A percentile compares a stretch with the other conserved stretches of the same genome.
Evolutionary conservation across 2,329 filamentous ascomycete species (phyloP).

Genomic region (Immersiporthe knoxdaviesiana): DNA sequence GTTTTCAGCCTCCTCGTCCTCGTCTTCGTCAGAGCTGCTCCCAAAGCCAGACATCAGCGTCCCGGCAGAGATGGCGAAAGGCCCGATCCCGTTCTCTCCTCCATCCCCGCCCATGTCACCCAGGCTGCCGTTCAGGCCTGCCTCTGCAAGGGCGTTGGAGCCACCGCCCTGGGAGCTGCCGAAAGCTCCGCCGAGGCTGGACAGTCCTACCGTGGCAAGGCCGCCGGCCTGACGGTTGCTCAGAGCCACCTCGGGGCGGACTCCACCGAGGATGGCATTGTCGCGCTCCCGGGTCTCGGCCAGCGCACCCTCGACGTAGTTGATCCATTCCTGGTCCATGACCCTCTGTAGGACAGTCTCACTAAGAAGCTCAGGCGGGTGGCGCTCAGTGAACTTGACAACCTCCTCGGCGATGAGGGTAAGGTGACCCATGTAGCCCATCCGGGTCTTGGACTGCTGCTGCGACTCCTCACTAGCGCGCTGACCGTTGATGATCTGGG

Average conservation of each 20-base stretch:
- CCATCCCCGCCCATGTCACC: slow-evolving; percentile 65
- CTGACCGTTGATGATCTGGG: slow-evolving; percentile 90
- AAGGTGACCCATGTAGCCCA: slow-evolving; percentile 98
- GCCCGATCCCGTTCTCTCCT: slow-evolving; percentile 67
- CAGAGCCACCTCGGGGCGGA: slow-evolving; percentile 87
- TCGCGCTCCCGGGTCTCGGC: slow-evolving; percentile 94
- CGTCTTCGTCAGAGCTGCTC: slow-evolving; percentile 93
- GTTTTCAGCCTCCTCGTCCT: slow-evolving; percentile 88
- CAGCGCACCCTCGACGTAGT: slow-evolving; percentile 90
- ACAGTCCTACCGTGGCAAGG: slow-evolving; percentile 54
- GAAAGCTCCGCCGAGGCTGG: slow-evolving; percentile 47
- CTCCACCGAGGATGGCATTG: slow-evolving; percentile 96
- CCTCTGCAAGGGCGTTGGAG: slow-evolving; percentile 74
- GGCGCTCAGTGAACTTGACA: slow-evolving; percentile 95
- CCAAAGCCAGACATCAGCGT: slow-evolving; percentile 88
- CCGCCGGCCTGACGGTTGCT: slow-evolving; percentile 68
- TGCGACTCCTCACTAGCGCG: slow-evolving; percentile 85
- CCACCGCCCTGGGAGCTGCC: slow-evolving; percentile 35
- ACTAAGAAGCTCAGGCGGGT: slow-evolving; percentile 85
- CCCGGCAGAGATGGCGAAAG: slow-evolving; percentile 73
- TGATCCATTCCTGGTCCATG: slow-evolving; percentile 87
- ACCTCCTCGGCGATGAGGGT: slow-evolving; percentile 98
- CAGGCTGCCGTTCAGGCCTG: slow-evolving; percentile 76
- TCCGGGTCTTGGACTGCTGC: slow-evolving; percentile 79
- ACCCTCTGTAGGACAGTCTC: slow-evolving; percentile 85